Base-by-base conservation (phyloP, 2,329 filamentous ascomycete species). In the Neofusicoccum sp. region DNA sequence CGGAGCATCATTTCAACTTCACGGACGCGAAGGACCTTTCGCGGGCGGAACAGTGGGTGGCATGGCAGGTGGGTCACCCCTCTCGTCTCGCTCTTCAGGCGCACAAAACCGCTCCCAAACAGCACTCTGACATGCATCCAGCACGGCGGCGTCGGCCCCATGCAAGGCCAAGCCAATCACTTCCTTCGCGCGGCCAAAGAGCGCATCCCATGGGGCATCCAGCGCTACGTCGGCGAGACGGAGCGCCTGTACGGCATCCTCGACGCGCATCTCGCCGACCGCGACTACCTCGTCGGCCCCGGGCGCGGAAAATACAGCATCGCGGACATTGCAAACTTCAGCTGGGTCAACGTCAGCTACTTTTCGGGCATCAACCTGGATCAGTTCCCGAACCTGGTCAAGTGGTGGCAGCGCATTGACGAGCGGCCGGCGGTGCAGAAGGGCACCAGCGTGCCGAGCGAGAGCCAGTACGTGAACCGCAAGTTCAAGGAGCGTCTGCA, bases 21-120 rank as follows among this genome's bases (percentile, higher is more conserved):
- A 71, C 69, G 24, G 79, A 83, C 34, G 72, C 76, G 44, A 73
- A 80, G 44, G 78, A 83, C 65, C 63, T 79, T 38, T 75, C 74
- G 6, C 69, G 75, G 40, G 77, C 76, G 41, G 83, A 86, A 75
- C 82, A 85, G 70, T 89, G 86, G 86, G 80, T 86, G 64, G 82
- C 82, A 40, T 89, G 85, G 84, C 78, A 79, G 67, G 61, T 63
- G 56, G n/a, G 61, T 36, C 43, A 3, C 28, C 9, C 30, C 14
- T 43, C 30, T 48, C 6, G 31, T 20, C 44, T 38, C 40, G 16
- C 48, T 20, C 24, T 20, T 58, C 8, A 20, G 43, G 33, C 44
- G 26, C 16, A 34, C 30, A 8, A 16, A 20, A n/a, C 12, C 2
- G 6, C 8, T 59, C 26, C 38, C 56, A 16, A 16, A 48, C 56